Conservation (phyloP, 345 rosid species). For the Linum usitatissimum region DNA sequence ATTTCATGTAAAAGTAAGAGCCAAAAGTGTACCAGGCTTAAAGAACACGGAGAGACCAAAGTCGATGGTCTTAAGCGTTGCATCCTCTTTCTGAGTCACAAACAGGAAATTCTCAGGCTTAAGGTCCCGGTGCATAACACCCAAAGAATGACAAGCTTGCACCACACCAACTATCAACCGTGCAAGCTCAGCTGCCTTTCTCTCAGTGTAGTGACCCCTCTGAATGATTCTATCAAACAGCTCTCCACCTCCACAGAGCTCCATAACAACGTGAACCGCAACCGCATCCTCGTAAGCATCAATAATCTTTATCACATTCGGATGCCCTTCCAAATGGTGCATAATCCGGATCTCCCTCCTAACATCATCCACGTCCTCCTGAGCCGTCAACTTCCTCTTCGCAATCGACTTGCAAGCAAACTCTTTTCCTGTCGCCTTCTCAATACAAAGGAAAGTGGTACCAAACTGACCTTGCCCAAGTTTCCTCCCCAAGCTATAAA, state of each 20-base stretch:
- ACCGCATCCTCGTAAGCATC: not conserved
- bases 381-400: conserved; percentile 52
- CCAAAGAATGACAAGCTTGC: not conserved
- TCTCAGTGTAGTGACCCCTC: not conserved
- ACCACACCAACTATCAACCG: not conserved
- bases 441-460: conserved; percentile 62
- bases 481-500: conserved; percentile 55
- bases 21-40: not conserved
- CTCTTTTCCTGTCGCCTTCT: conserved; percentile 65
- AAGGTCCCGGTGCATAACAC: not conserved
- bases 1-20: not conserved
- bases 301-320: not conserved
- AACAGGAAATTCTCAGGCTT: not conserved
- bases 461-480: conserved; percentile 89
- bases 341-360: not conserved
- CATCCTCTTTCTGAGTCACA: not conserved
- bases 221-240: not conserved
- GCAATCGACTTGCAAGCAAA: conserved; percentile 43
- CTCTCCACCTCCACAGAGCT: not conserved
- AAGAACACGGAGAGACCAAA: not conserved
- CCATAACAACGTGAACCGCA: not conserved
- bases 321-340: not conserved
- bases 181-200: not conserved
- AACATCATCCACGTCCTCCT: conserved; percentile 28
- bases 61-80: not conserved